A percentile compares a stretch with the other conserved stretches of the same genome.
Conservation (phyloP, 2,329 filamentous ascomycete genomes). For the Gnomoniopsis sp. region DNA sequence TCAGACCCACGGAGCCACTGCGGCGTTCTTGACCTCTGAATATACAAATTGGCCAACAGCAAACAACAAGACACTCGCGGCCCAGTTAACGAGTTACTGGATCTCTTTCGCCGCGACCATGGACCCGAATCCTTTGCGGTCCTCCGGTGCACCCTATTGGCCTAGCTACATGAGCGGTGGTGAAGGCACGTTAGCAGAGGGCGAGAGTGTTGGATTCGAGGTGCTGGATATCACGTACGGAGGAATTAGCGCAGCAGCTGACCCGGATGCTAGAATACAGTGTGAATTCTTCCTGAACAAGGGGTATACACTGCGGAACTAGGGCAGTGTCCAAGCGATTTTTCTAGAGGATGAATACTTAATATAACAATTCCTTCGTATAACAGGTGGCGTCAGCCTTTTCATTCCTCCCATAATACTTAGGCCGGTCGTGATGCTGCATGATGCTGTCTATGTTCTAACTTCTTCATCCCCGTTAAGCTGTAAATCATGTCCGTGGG, state of each 20-base stretch:
- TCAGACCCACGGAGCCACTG: slow-evolving; percentile 27
- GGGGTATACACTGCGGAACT: slow-evolving; percentile 11
- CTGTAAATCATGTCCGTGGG: no score
- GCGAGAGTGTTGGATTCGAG: slow-evolving; percentile 6
- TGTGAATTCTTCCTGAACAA: slow-evolving; percentile 11
- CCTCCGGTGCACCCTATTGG: slow-evolving; percentile 38
- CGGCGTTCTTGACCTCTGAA: slow-evolving; percentile 35
- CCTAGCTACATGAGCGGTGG: slow-evolving; percentile 9
- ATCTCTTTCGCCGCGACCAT: slow-evolving; percentile 44
- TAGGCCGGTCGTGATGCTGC: no score
- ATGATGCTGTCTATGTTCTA: no score
- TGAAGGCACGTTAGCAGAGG: not conserved
- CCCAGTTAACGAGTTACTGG: slow-evolving; percentile 46
- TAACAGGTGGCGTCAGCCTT: no score
- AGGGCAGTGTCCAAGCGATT: not conserved
- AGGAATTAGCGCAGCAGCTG: not conserved
- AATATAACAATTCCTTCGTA: no score
- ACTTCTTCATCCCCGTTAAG: no score
- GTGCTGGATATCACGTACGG: slow-evolving; percentile 6
- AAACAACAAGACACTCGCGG: slow-evolving; percentile 39
- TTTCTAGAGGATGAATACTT: no score
- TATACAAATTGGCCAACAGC: slow-evolving; percentile 22
- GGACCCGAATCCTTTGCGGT: slow-evolving; percentile 38
- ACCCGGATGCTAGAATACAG: slow-evolving; percentile 10
- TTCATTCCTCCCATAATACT: no score